phyloP scores from a whole-genome alignment of 2,329 filamentous ascomycete species.

The Canariomyces notabilis region DNA sequence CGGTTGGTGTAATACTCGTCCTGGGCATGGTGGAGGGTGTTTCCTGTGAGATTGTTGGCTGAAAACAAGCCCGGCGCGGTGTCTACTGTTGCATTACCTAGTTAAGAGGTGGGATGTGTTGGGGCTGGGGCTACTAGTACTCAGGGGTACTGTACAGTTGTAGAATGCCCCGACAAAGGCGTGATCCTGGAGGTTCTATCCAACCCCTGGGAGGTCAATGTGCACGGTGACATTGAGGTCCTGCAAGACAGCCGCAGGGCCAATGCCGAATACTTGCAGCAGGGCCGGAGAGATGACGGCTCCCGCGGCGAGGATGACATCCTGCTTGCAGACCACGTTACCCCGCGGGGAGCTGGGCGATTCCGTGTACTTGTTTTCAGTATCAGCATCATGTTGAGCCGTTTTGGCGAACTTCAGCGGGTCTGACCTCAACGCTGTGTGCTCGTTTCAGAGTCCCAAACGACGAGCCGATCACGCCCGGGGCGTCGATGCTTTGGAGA shows the following conservation, averaged over 20 bases:
- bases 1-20: conserved; percentile 23
- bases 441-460: conserved; percentile 16
- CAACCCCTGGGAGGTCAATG: conserved; percentile 44
- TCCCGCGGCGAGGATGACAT: conserved; percentile 48
- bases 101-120: no score
- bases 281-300: conserved; percentile 46
- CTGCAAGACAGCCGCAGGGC: conserved; percentile 37
- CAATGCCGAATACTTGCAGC: conserved; percentile 48
- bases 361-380: conserved; percentile 29
- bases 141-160: no score
- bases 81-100: conserved; percentile 11
- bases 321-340: conserved; percentile 29
- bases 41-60: conserved; percentile 17
- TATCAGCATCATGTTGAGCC: conserved; percentile 6
- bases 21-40: conserved; percentile 10
- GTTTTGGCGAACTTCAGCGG: background rate
- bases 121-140: no score
- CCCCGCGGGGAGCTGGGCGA: conserved; percentile 19
- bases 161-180: conserved; percentile 32
- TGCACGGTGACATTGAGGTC: conserved; percentile 41
- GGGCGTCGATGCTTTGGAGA: conserved; percentile 11
- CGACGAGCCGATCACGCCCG: conserved; percentile 12
- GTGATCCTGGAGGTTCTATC: conserved; percentile 46
- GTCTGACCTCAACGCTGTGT: conserved; percentile 36
- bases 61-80: conserved; percentile 19